Percentiles rank a stretch among this genome's conserved stretches.
Conservation (phyloP, 495 filamentous ascomycete genomes). For the Xylaria scruposa region DNA sequence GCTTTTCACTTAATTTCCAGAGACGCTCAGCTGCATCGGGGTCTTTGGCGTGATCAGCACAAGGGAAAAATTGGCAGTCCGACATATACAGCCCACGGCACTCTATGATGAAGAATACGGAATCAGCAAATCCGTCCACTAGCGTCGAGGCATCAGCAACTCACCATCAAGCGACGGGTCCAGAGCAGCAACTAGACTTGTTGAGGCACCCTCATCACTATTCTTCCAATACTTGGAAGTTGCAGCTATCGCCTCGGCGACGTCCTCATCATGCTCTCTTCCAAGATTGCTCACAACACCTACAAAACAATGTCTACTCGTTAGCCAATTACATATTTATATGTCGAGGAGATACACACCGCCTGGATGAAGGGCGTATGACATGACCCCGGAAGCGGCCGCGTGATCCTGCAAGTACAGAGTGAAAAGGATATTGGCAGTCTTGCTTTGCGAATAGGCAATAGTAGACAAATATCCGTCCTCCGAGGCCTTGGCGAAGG, state of each 20-base stretch:
- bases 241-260: constrained; percentile 46
- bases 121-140: neutral
- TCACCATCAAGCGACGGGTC: constrained; percentile 58
- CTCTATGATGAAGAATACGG: constrained; percentile 34
- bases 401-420: constrained; percentile 52
- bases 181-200: constrained; percentile 63
- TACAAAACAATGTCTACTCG: neutral
- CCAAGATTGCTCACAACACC: constrained; percentile 43
- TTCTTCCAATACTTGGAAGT: constrained; percentile 57
- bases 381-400: constrained; percentile 39
- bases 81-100: constrained; percentile 46
- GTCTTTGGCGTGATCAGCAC: constrained; percentile 32
- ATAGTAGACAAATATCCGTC: constrained; percentile 62
- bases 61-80: constrained; percentile 48
- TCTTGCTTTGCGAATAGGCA: constrained; percentile 65
- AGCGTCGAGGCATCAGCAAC: constrained; percentile 24
- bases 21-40: constrained; percentile 32
- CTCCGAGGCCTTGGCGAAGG: constrained; percentile 44
- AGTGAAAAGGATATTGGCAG: constrained; percentile 67
- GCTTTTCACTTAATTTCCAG: constrained; percentile 42
- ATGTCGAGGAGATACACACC: constrained; percentile 36
- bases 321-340: constrained; percentile 8
- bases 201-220: constrained; percentile 60
- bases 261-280: constrained; percentile 48
- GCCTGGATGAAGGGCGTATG: constrained; percentile 58